phyloP scores from a whole-genome alignment of 2,329 filamentous ascomycete genomes.

The Aspergillus sp. region DNA sequence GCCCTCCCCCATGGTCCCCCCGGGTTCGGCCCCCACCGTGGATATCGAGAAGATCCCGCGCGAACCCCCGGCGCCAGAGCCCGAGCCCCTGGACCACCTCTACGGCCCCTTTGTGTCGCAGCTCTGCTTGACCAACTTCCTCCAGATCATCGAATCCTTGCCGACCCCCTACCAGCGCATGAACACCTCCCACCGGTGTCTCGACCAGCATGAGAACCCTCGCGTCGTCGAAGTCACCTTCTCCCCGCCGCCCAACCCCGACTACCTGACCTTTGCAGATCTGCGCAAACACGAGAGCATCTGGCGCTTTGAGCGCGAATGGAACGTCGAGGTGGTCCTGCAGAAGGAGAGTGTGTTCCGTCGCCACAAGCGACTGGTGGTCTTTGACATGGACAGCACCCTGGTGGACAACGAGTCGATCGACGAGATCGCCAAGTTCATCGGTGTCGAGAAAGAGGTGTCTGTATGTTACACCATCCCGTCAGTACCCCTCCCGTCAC shows the following conservation, averaged over 20 bases:
- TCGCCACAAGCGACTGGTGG: conserved; percentile 78
- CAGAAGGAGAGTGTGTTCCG: conserved; percentile 73
- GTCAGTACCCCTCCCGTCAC: conserved; percentile 7
- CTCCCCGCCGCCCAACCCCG: conserved; percentile 48
- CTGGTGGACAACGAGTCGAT: conserved; percentile 97
- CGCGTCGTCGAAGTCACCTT: conserved; percentile 55
- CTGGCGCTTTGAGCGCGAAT: conserved; percentile 81
- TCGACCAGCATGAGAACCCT: conserved; percentile 49
- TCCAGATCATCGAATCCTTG: conserved; percentile 50
- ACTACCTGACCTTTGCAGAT: conserved; percentile 59
- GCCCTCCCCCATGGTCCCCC: conserved; percentile 40
- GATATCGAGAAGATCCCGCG: conserved; percentile 54
- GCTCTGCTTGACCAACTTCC: conserved; percentile 56
- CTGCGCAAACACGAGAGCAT: conserved; percentile 78
- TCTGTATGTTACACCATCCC: conserved; percentile 48
- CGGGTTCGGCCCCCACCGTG: conserved; percentile 50
- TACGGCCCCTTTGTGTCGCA: conserved; percentile 56
- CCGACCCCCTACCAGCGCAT: conserved; percentile 50
- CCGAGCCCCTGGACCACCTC: conserved; percentile 55
- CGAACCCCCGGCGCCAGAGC: conserved; percentile 54
- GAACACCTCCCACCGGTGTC: conserved; percentile 47
- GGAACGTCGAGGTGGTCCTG: conserved; percentile 82
- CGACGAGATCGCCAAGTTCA: conserved; percentile 83
- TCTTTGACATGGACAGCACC: conserved; percentile 99
- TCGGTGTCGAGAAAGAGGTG: conserved; percentile 79